phyloP scores from a whole-genome alignment of 1,284 basidiomycete genomes.

The Pseudozyma sp. region DNA sequence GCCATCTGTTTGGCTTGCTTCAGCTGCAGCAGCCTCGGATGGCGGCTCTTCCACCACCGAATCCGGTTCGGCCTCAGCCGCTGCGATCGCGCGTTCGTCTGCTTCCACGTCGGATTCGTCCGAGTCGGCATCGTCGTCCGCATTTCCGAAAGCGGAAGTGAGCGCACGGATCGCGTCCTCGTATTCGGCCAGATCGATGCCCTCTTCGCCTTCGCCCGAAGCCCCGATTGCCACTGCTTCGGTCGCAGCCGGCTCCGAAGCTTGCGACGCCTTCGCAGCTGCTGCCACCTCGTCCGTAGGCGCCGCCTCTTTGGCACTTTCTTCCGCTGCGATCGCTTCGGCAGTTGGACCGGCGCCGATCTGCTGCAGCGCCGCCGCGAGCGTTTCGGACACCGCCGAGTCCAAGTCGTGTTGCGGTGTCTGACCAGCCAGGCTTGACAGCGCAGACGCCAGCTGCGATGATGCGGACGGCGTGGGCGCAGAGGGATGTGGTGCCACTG shows the following conservation, averaged over 20 bases:
- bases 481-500: slow-evolving; percentile 4
- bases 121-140: slow-evolving; percentile 41
- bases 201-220: slow-evolving; percentile 25
- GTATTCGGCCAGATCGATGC: slow-evolving; percentile 60
- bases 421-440: slow-evolving; percentile 37
- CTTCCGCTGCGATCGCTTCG: slow-evolving; percentile 2
- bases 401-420: slow-evolving; percentile 52
- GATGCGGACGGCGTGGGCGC: slow-evolving; percentile 11
- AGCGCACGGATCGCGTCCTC: slow-evolving; percentile 59
- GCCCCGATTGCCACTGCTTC: slow-evolving; percentile 11
- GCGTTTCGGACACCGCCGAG: slow-evolving; percentile 56
- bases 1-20: background rate
- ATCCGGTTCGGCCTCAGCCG: slow-evolving; percentile 54
- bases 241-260: background rate
- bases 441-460: slow-evolving; percentile 43
- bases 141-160: slow-evolving; percentile 48
- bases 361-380: slow-evolving; percentile 59
- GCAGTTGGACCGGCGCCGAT: slow-evolving; percentile 33
- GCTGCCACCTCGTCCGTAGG: slow-evolving; percentile 1
- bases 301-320: slow-evolving; percentile 1
- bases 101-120: slow-evolving; percentile 53
- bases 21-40: background rate
- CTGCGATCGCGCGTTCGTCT: slow-evolving; percentile 59
- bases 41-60: slow-evolving; percentile 24
- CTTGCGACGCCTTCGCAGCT: slow-evolving; percentile 12